phyloP scores from a whole-genome alignment of 2,329 filamentous ascomycete genomes.

The Stachybotrys chlorohalonatus region DNA sequence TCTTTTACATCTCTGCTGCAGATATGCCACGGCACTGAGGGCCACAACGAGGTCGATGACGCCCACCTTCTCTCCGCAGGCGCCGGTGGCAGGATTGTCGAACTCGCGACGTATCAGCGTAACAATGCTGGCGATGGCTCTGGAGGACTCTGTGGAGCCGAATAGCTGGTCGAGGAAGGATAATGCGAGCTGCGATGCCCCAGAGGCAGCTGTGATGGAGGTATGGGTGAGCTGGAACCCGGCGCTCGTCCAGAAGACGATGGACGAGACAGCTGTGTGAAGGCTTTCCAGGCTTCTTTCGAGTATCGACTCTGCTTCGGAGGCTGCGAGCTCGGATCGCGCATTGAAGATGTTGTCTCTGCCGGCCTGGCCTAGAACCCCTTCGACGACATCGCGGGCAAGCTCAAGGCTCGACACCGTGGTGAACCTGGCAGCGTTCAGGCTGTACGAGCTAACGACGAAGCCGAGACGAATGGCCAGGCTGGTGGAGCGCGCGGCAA shows the following conservation, averaged over 20 bases:
- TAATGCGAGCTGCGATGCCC: conserved; percentile 48
- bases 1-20: conserved; percentile 48
- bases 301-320: conserved; percentile 47
- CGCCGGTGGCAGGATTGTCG: conserved; percentile 51
- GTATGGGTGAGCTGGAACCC: conserved; percentile 50
- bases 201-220: conserved; percentile 43
- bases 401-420: conserved; percentile 49
- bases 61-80: conserved; percentile 49
- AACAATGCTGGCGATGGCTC: conserved; percentile 58
- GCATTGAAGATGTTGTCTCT: conserved; percentile 37
- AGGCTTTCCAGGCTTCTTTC: conserved; percentile 47
- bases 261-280: conserved; percentile 47
- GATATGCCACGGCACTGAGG: conserved; percentile 50
- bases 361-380: conserved; percentile 42
- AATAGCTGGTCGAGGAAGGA: conserved; percentile 55
- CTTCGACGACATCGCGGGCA: conserved; percentile 44
- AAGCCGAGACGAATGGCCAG: conserved; percentile 46
- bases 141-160: conserved; percentile 59
- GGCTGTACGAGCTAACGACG: conserved; percentile 39
- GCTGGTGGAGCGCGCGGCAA: conserved; percentile 51
- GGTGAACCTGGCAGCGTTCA: conserved; percentile 45
- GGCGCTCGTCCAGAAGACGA: conserved; percentile 53
- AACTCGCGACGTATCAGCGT: conserved; percentile 56
- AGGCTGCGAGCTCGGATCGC: conserved; percentile 34
- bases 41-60: conserved; percentile 53